Base-by-base conservation (phyloP, 495 filamentous ascomycete genomes). In the Apodospora peruviana region DNA sequence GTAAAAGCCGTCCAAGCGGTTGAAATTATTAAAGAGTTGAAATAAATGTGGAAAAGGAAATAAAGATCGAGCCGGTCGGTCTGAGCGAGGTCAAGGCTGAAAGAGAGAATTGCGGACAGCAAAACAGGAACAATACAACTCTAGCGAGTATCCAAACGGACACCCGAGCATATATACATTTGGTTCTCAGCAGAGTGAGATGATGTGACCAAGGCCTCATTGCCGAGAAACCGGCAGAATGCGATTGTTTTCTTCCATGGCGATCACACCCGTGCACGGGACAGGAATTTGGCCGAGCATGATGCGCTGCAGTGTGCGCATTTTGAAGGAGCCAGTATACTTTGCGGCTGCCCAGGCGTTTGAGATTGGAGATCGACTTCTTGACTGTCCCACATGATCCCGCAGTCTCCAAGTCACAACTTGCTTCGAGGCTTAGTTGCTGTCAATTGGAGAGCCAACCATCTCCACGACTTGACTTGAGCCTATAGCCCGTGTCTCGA, bases 41-140 rank as follows among this genome's bases (percentile, higher is more conserved):
- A 16, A 51, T 25, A 38, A 49, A 7, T 7, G 7, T 32, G 27
- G 27, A 7, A n/a, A n/a, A 14, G 27, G 40, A 50, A 51, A 18
- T 12, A 40, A 25, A 42, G 36, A 57, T 58, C 60, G 60, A 63
- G 52, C 60, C 57, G 46, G 60, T 63, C 60, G 52, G 50, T 56
- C 52, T 25, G 56, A 54, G 41, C 34, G 25, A 55, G 35, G 52
- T 35, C n/a, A 23, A 43, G 39, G 35, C 43, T 43, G 37, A 29
- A 46, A 56, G 40, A 40, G 41, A 46, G 20, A 43, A n/a, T n/a
- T n/a, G 43, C 36, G 24, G 20, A 18, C 12, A 42, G 22, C 35
- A 37, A 14, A 36, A 37, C 38, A 32, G 25, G 11, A 24, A 25
- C 22, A 38, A 44, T n/a, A 17, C 17, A 37, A 17, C 5, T 17